These are phyloP conservation scores for Blastobotrys attinorum DNA, from an alignment of 805 yeast species.

Conservation along the genomic window DNA sequence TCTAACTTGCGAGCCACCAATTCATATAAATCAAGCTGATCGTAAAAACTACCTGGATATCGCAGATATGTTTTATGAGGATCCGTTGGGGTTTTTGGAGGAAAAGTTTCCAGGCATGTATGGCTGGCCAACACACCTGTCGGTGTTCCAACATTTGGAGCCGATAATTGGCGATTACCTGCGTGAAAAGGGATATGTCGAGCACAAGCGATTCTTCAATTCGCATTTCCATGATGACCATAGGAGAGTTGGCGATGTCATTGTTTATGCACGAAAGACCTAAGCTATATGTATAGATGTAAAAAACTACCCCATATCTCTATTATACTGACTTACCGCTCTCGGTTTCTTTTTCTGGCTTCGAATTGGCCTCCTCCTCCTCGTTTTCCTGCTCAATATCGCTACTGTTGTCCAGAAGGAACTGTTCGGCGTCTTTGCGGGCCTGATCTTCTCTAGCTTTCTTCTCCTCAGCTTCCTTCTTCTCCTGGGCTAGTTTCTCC, in stretches of 20 bases:
- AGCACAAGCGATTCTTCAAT: slow-evolving; percentile 59
- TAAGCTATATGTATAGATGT: background rate
- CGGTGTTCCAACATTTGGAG: slow-evolving; percentile 62
- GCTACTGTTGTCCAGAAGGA: background rate
- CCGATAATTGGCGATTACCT: slow-evolving; percentile 36
- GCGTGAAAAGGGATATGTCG: slow-evolving; percentile 22
- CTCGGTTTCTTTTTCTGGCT: background rate
- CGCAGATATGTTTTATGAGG: slow-evolving; percentile 71
- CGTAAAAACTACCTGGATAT: slow-evolving; percentile 63
- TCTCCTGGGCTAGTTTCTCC: background rate
- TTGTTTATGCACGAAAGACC: too few species aligned
- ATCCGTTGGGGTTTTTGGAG: slow-evolving; percentile 53
- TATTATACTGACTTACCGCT: background rate
- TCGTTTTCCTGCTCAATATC: slow-evolving; percentile 1
- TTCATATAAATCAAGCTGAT: slow-evolving; percentile 30
- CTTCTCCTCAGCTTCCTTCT: background rate
- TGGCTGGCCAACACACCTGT: slow-evolving; percentile 65
- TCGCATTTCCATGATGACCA: slow-evolving; percentile 79
- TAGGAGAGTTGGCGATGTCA: slow-evolving; percentile 69
- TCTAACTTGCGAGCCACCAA: slow-evolving; percentile 88
- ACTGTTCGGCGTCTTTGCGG: background rate
- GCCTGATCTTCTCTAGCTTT: background rate
- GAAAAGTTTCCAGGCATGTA: slow-evolving; percentile 23
- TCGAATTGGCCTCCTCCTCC: background rate
- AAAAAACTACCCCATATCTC: background rate